phyloP scores from a whole-genome alignment of 345 rosid species.

The Reutealis trisperma region DNA sequence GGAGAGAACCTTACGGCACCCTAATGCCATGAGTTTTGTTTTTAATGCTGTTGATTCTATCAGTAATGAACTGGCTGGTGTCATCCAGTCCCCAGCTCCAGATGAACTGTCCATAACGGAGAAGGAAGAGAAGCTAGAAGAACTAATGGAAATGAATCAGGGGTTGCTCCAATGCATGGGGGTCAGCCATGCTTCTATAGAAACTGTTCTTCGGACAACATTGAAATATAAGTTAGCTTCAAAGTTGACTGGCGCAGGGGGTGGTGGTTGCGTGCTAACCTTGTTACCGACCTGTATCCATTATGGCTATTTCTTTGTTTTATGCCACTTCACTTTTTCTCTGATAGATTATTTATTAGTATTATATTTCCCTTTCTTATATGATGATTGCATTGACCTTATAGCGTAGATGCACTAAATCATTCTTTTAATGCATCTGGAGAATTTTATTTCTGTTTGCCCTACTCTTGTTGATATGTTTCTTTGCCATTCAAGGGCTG shows the following conservation, averaged over 20 bases:
- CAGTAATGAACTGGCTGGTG: conserved; percentile 57
- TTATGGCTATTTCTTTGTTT: neutral
- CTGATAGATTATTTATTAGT: neutral
- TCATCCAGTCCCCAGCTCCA: conserved; percentile 55
- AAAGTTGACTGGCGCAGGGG: conserved; percentile 96
- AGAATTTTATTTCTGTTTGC: neutral
- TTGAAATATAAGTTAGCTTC: conserved; percentile 78
- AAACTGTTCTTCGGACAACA: conserved; percentile 71
- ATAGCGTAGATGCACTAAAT: neutral
- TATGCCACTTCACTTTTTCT: neutral
- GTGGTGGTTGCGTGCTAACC: conserved; percentile 92
- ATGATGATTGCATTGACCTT: neutral
- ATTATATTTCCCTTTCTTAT: neutral
- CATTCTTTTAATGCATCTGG: neutral
- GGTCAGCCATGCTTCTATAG: conserved; percentile 83
- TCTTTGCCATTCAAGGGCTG: neutral
- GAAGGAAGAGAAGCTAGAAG: conserved; percentile 72
- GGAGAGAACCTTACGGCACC: conserved; percentile 69
- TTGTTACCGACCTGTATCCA: conserved; percentile 85
- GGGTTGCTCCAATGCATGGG: conserved; percentile 92
- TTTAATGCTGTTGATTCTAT: conserved; percentile 81
- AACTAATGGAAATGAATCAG: conserved; percentile 92
- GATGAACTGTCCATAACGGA: conserved; percentile 49
- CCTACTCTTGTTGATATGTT: neutral
- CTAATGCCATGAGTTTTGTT: conserved; percentile 66